Evolutionary conservation across 2,329 filamentous ascomycete species (phyloP).

Genomic region (Alternaria sp.): DNA sequence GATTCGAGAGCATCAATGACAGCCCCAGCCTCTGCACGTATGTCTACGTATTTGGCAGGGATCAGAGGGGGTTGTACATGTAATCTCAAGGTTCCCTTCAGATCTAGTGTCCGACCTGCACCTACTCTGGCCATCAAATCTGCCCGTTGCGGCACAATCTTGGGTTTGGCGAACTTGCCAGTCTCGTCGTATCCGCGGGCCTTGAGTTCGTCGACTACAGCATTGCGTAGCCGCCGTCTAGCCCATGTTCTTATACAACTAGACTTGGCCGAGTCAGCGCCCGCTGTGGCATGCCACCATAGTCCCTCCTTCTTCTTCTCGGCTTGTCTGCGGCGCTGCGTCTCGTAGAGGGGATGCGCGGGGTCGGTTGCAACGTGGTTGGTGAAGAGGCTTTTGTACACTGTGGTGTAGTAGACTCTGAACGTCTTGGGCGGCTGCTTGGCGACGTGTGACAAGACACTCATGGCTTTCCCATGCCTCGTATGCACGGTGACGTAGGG

Average conservation of each 20-base stretch:
- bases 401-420: conserved; percentile 33
- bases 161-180: conserved; percentile 30
- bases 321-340: conserved; percentile 27
- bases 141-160: background rate
- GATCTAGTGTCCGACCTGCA: conserved; percentile 13
- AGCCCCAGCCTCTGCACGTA: conserved; percentile 32
- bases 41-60: conserved; percentile 37
- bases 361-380: conserved; percentile 32
- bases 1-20: conserved; percentile 26
- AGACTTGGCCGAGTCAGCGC: conserved; percentile 38
- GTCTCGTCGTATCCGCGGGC: conserved; percentile 39
- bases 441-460: conserved; percentile 19
- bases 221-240: conserved; percentile 40
- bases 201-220: conserved; percentile 42
- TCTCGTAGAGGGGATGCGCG: conserved; percentile 38
- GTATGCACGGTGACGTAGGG: conserved; percentile 14
- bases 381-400: conserved; percentile 36
- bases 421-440: conserved; percentile 28
- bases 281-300: conserved; percentile 45
- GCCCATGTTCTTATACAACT: conserved; percentile 46
- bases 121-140: conserved; percentile 13
- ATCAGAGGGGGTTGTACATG: conserved; percentile 33
- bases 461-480: conserved; percentile 23
- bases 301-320: conserved; percentile 38
- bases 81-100: conserved; percentile 41